Conservation (phyloP, 441 rosid species). For the Populus hybrid region DNA sequence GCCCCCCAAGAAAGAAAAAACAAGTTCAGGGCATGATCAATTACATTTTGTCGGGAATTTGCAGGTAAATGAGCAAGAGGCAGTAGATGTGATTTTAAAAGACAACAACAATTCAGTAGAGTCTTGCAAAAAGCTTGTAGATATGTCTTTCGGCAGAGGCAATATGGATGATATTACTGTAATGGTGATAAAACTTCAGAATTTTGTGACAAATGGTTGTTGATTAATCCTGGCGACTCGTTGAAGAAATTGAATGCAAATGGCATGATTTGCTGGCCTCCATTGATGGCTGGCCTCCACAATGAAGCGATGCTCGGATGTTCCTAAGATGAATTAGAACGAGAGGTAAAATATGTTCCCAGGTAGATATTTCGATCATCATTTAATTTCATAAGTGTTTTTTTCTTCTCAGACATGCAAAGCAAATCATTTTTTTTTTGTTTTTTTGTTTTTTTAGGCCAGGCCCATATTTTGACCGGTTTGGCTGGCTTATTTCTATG, state of each 20-base stretch:
- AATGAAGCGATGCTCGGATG: background rate
- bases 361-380: background rate
- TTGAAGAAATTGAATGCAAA: background rate
- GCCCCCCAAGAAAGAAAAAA: too few relatives aligned
- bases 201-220: conserved; percentile 2
- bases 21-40: background rate
- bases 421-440: background rate
- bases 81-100: conserved; percentile 37
- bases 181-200: conserved; percentile 36
- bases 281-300: background rate
- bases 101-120: conserved; percentile 18
- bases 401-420: background rate
- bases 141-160: conserved; percentile 36
- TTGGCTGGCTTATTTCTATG: background rate
- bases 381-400: background rate
- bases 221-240: background rate
- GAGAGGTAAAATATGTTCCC: background rate
- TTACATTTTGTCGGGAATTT: background rate
- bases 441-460: background rate
- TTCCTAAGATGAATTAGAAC: background rate
- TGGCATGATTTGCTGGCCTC: background rate
- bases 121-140: conserved; percentile 40
- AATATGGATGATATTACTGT: conserved; percentile 44
- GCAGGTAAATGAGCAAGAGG: conserved; percentile 46
- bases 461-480: background rate